Conservation (phyloP, 1,284 basidiomycete genomes). For the Ustilago trichophora region DNA sequence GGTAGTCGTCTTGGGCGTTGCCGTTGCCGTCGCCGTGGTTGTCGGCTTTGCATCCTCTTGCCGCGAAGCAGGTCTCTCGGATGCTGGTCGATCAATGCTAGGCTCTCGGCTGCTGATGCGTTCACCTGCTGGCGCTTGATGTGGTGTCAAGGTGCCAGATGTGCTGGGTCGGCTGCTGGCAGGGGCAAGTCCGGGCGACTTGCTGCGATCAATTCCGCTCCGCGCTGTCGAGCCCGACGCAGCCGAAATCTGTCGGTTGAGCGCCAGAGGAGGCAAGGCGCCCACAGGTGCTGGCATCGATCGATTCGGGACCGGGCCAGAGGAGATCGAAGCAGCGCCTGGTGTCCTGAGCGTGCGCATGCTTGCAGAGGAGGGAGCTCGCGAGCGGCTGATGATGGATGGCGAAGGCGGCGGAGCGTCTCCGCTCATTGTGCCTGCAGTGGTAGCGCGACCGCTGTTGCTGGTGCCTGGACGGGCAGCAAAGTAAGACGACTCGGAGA, state of each 20-base stretch:
- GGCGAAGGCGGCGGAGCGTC: slow-evolving; percentile 59
- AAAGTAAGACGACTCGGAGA: slow-evolving; percentile 58
- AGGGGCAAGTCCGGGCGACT: slow-evolving; percentile 17
- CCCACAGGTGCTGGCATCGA: slow-evolving; percentile 34
- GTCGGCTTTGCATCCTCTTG: neutral
- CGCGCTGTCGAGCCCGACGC: slow-evolving; percentile 6
- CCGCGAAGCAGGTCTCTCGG: slow-evolving; percentile 12
- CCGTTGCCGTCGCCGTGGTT: too few relatives aligned
- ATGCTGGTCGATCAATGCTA: slow-evolving; percentile 39
- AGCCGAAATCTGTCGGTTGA: slow-evolving; percentile 31
- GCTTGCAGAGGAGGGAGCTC: slow-evolving; percentile 56
- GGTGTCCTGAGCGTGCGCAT: slow-evolving; percentile 42
- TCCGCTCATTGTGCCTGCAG: slow-evolving; percentile 22
- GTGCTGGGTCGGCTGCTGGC: slow-evolving; percentile 34
- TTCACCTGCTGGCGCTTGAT: slow-evolving; percentile 14
- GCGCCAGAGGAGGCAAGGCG: slow-evolving; percentile 29
- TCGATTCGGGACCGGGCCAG: slow-evolving; percentile 39
- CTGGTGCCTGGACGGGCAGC: slow-evolving; percentile 36
- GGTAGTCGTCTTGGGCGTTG: neutral
- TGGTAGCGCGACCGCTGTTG: slow-evolving; percentile 20
- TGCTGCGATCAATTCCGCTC: slow-evolving; percentile 15
- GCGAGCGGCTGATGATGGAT: slow-evolving; percentile 58
- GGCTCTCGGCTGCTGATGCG: slow-evolving; percentile 16
- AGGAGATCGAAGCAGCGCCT: slow-evolving; percentile 10
- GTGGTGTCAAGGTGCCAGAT: slow-evolving; percentile 26